Evolutionary conservation across 1,139 yeast genomes (phyloP), one percentile per base, ranked within the genome.

Genomic region (Ogataea hybrid): DNA sequence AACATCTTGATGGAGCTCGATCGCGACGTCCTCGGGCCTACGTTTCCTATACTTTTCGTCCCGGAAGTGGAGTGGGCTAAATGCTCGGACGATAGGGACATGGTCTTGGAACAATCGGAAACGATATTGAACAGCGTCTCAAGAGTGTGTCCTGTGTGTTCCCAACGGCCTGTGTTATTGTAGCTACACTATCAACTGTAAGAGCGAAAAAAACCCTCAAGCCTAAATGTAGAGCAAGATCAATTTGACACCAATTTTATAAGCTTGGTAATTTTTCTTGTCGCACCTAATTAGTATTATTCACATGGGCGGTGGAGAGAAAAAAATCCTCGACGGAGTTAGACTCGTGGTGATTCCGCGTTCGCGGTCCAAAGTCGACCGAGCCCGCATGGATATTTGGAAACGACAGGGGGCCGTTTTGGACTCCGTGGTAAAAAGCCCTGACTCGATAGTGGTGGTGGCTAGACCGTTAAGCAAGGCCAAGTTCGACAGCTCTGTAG

Each of bases 1-100:
- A 50, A 29, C 29, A 43, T 27, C 25, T 44, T 48, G 38, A 52
- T 28, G 10, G 56, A 51, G 1, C 51, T 48, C n/a, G 56, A 51
- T 25, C 54, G 39, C 7, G 53, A 46, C 9, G 49, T 44, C n/a
- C 47, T 29, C 1, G 47, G 28, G 20, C 32, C 31, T 6, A 5
- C n/a, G 33, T 25, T 39, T 2, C 21, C 28, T 5, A 31, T 25
- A 1, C 39, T 27, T n/a, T 32, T 41, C 6, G 16, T 15, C 12
- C 40, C 38, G 23, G 21, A 11, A 15, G 30, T 17, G 15, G 20
- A 9, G 17, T 39, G 42, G 9, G 34, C 22, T 17, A 25, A n/a
- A n/a, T 25, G 36, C 21, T 23, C 35, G 9, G 27, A 18, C 6
- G 32, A 14, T 23, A 25, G 28, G 17, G 28, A 27, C 12, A 16